Base-by-base conservation (phyloP, 2,329 filamentous ascomycete species). In the Talaromyces amestolkiae region DNA sequence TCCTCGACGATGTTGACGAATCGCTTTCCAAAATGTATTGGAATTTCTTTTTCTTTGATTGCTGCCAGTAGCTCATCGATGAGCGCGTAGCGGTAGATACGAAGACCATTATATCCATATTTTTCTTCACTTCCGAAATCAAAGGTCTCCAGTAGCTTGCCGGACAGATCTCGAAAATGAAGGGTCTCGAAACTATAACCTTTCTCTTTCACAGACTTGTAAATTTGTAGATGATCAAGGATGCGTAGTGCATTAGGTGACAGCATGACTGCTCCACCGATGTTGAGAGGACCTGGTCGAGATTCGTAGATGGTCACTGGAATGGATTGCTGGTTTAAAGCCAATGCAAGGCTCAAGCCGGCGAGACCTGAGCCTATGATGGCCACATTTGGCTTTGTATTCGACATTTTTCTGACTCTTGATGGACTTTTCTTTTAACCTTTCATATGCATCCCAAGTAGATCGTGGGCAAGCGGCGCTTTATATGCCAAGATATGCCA, bases 11-110 rank as follows among this genome's bases (percentile, higher is more conserved):
- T 72, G 4, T 75, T 72, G 1, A 73, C 70, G 66, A 86, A 85
- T 60, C 82, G 85, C 62, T 76, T 81, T 13, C 79, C 77, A 67
- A 83, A 87, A 2, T 79, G 64, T 8, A 87, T 74, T 0, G 69
- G 49, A 1, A 88, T 77, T 0, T 74, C 74, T n/a, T 59, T 54
- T 24, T 45, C 61, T 33, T 33, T 63, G 2, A 59, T 27, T 13
- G 47, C 47, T 41, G 22, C 43, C 27, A 56, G 17, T 7, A 63
- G n/a, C 9, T 43, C 51, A 9, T 63, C 51, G 31, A 63, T 63
- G 8, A 63, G 37, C 6, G 45, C 35, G n/a, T 63, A 43, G 8
- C 61, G 47, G 35, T 56, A 56, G 37, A 63, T 58, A 3, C 61
- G 61, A 56, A 63, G 37, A 45, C 31, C 61, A 7, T 15, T 31